Base-by-base conservation (phyloP, 805 yeast genomes). In the Candida sakaeoensis region DNA sequence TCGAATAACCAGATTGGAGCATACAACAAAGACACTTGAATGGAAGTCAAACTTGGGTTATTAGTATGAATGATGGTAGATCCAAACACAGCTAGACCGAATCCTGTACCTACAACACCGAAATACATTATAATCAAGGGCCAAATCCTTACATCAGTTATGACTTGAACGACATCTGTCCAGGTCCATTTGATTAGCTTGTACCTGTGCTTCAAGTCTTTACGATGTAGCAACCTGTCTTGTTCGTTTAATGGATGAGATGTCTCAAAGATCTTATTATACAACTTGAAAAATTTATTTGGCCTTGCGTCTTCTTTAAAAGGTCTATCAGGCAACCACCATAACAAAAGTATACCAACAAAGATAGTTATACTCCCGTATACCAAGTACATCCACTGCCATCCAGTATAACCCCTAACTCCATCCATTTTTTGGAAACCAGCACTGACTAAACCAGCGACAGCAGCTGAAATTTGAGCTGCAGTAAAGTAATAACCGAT, bases 1-100 rank as follows among this genome's bases (percentile, higher is more conserved):
- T 87, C 96, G 59, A 85, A 86, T 33, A 87, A 64, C 96, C 96
- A 87, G 50, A 87, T 88, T 23, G 96, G 96, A 4, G 95, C 95
- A 47, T 84, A 83, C 40, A 87, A 67, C 33, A 87, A 70, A 2
- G 91, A 82, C 18, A 88, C 78, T 43, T 80, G 67, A 49, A 88
- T 83, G 2, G 87, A 77, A 2, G 79, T 60, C 47, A 84, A 66
- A 5, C 55, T 48, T 2, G 91, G 82, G 55, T 85, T 79, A 47
- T 82, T 79, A 4, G 75, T 74, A 36, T 70, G 60, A 51, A 87
- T 82, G 49, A 87, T 76, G 7, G 91, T 80, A 3, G 95, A 81
- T 4, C 90, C 95, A 60, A 83, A 87, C 15, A 82, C 91, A 23
- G 89, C 89, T 36, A 87, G 65, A 23, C 95, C 96, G 53, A 74